Conservation (phyloP, 352 stramenopile species). For the Globisporangium heterothallicum region DNA sequence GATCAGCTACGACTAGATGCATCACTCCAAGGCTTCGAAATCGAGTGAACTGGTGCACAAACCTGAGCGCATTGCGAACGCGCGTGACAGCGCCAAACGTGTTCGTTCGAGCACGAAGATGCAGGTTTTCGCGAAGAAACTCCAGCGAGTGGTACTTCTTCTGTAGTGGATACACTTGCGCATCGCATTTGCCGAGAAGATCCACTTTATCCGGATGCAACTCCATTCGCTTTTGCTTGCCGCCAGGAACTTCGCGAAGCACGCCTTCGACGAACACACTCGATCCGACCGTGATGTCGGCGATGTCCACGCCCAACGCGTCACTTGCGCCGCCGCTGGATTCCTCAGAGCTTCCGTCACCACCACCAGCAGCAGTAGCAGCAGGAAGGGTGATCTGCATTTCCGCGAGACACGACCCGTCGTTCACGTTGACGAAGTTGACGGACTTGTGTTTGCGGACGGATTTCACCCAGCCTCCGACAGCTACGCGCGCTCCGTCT, state of each 20-base stretch:
- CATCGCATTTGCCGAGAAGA: conserved; percentile 91
- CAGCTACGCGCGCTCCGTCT: conserved; percentile 35
- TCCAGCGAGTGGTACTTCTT: conserved; percentile 99
- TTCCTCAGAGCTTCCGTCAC: conserved; percentile 26
- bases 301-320: conserved; percentile 53
- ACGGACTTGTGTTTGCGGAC: conserved; percentile 96
- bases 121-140: conserved; percentile 95
- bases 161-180: conserved; percentile 93
- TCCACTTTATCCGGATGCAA: conserved; percentile 78
- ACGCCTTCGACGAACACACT: conserved; percentile 89
- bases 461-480: conserved; percentile 93
- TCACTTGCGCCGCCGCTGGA: no score
- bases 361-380: conserved; percentile 28
- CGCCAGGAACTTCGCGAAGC: conserved; percentile 82
- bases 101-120: conserved; percentile 96
- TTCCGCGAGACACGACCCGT: conserved; percentile 90
- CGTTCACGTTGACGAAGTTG: conserved; percentile 96
- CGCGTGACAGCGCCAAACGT: conserved; percentile 94
- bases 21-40: no score
- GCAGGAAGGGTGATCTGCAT: conserved; percentile 89
- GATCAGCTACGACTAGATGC: no score
- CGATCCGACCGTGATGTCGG: conserved; percentile 89
- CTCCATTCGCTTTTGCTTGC: conserved; percentile 91
- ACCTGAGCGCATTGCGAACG: conserved; percentile 90
- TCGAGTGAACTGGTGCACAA: no score